Base-by-base conservation (phyloP, 257 asterid genomes). In the Mitragyna speciosa region DNA sequence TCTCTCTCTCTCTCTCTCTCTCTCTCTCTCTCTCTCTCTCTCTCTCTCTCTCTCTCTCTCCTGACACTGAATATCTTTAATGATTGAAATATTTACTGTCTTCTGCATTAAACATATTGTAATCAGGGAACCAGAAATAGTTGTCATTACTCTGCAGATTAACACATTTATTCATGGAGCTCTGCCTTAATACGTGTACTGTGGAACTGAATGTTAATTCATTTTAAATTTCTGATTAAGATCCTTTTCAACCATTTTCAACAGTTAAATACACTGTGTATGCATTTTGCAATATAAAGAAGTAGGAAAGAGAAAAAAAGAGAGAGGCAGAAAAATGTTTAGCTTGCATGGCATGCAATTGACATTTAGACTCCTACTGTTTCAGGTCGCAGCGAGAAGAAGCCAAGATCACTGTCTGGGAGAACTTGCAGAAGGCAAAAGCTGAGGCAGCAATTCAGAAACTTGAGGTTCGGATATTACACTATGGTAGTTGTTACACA, bases 351-450 rank as follows among this genome's bases (percentile, higher is more conserved):
- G 31, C 19, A 51, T 31, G 67, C 28, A 54, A 22, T 79, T 63
- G 9, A 30, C 14, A 39, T 67, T 0, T 69, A 10, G 10, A 7
- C 31, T 79, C 45, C 24, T 65, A 7, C 7, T 65, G 19, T 49
- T 77, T 33, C 81, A 84, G 87, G 79, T 67, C 61, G 30, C 85
- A 75, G 47, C 78, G 84, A 39, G 83, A 81, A 65, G 87, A 84
- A 61, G 87, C 85, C 73, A 81, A 73, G 83, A 84, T 84, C 76
- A 67, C 83, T 7, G 87, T 85, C 11, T 84, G 87, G 87, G 87
- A 84, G 76, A 84, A 84, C 76, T 70, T 84, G 83, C 87, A 84
- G 81, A 84, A 84, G 81, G 87, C 87, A 69, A 84, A 84, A 74
- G 87, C 87, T 12, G 87, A 84, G 78, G 87, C 87, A 36, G 85